Percentiles rank a stretch among this genome's conserved stretches.
phyloP scores from a whole-genome alignment of 2,329 filamentous ascomycete species.

The Calonectria pauciramosa region DNA sequence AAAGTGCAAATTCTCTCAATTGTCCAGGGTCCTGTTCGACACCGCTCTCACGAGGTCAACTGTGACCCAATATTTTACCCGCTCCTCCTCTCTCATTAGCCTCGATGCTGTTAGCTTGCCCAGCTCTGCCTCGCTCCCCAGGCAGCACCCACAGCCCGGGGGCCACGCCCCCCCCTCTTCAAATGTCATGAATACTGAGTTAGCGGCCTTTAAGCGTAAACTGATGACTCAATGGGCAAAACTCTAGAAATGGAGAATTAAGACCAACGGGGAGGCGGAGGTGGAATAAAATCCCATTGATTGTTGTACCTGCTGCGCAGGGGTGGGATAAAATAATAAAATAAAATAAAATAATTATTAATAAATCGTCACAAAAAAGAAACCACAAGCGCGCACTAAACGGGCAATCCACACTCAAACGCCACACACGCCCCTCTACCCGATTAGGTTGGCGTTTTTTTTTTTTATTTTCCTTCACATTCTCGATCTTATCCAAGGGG shows the following conservation, averaged over 20 bases:
- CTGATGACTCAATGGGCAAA: constrained; percentile 15
- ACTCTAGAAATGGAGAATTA: constrained; percentile 1
- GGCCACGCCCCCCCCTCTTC: constrained; percentile 7
- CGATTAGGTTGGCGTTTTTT: constrained; percentile 6
- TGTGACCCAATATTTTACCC: constrained; percentile 31
- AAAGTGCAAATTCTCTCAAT: constrained; percentile 2
- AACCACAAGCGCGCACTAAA: constrained; percentile 9
- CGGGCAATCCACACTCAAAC: not conserved
- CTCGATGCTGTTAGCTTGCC: constrained; percentile 20
- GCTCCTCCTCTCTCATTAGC: constrained; percentile 30
- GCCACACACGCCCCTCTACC: constrained; percentile 1
- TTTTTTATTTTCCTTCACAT: too few species aligned
- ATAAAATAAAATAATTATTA: not conserved
- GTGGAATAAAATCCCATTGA: not conserved
- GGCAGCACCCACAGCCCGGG: not conserved
- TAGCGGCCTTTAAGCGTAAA: constrained; percentile 16
- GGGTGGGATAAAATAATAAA: not conserved
- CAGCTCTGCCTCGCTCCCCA: constrained; percentile 10
- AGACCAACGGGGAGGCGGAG: not conserved
- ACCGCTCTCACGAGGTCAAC: constrained; percentile 16
- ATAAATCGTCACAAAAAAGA: not conserved
- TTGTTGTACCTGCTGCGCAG: not conserved
- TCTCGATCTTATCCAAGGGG: constrained; percentile 19
- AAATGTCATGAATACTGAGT: not conserved
- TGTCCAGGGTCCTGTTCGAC: not conserved